A percentile compares a stretch with the other conserved stretches of the same genome.
phyloP scores from a whole-genome alignment of 306 rosid species.

The Luffa acutangula region DNA sequence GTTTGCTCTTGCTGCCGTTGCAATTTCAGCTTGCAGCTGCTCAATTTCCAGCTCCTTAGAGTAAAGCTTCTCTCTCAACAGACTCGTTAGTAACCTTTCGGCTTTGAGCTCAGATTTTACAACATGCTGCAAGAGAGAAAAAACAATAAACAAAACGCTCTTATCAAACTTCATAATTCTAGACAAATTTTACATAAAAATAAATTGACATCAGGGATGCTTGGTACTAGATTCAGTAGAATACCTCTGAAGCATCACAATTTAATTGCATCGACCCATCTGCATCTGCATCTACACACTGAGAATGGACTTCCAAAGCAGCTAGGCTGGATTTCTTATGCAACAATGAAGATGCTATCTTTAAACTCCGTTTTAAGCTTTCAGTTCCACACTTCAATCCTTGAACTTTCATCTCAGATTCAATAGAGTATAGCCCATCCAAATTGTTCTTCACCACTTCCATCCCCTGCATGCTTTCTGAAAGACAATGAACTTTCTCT shows the following conservation, averaged over 20 bases:
- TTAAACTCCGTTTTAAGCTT: constrained; percentile 67
- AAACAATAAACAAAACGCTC: background rate
- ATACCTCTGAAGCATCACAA: constrained; percentile 55
- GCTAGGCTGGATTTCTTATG: constrained; percentile 50
- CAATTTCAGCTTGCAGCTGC: constrained; percentile 85
- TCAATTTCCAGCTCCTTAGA: constrained; percentile 80
- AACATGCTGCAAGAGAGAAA: constrained; percentile 30
- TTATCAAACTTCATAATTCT: background rate
- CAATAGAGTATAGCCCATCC: constrained; percentile 58
- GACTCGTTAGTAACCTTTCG: constrained; percentile 59
- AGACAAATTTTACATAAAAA: background rate
- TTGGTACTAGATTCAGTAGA: background rate
- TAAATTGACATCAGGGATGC: background rate
- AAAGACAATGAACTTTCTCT: constrained; percentile 34
- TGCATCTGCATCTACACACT: constrained; percentile 23
- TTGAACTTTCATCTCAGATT: constrained; percentile 73
- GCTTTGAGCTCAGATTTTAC: constrained; percentile 62
- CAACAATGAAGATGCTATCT: constrained; percentile 58
- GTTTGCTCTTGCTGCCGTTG: constrained; percentile 81
- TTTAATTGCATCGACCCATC: constrained; percentile 30
- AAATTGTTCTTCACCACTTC: constrained; percentile 35
- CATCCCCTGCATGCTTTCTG: constrained; percentile 24
- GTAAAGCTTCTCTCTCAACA: constrained; percentile 71
- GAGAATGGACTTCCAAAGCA: constrained; percentile 30
- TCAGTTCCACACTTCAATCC: constrained; percentile 69